Base-by-base conservation (phyloP, 345 rosid species). In the Citrus glauca region DNA sequence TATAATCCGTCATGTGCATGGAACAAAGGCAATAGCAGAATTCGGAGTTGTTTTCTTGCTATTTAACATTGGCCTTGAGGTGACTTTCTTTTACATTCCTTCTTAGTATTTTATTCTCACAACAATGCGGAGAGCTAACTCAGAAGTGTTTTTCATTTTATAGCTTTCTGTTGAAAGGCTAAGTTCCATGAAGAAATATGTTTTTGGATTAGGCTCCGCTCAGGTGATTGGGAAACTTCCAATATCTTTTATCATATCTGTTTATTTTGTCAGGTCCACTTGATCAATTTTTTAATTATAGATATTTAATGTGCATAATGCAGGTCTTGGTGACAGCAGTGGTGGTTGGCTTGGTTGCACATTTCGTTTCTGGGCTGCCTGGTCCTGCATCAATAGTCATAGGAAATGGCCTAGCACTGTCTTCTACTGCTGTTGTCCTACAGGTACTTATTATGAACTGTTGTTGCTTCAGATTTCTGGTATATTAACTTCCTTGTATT, bases 21-120 rank as follows among this genome's bases (percentile, higher is more conserved):
- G 90, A 80, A 96, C 99, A 79, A 96, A 94, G 87, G 97, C 98
- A 66, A 92, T 96, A 57, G 99, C 98, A 81, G 99, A 96, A 85
- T 96, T 96, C 82, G 99, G 99, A 85, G 99, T 96, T 81, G 99
- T 96, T 79, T 96, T 96, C 86, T 86, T 93, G 88, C 86, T 96
- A 71, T 96, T 96, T 81, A 94, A 96, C 87, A 96, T 96, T 82
- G 99, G 99, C 77, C 97, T 96, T 81, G 99, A 96, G 99, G 99
- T 95, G 81, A 84, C 66, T 78, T 66, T 66, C 28, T 72, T 71
- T 38, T 60, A 48, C 71, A 77, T 80, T 63, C 68, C 72, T 6
- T 28, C 30, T 77, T 84, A 69, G 37, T 73, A 70, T 77, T 77
- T 57, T 24, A 79, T 65, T 71, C 77, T 70, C 80, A 38, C 74